phyloP scores from a whole-genome alignment of 257 asterid species.

The Salvia rosmarinus region DNA sequence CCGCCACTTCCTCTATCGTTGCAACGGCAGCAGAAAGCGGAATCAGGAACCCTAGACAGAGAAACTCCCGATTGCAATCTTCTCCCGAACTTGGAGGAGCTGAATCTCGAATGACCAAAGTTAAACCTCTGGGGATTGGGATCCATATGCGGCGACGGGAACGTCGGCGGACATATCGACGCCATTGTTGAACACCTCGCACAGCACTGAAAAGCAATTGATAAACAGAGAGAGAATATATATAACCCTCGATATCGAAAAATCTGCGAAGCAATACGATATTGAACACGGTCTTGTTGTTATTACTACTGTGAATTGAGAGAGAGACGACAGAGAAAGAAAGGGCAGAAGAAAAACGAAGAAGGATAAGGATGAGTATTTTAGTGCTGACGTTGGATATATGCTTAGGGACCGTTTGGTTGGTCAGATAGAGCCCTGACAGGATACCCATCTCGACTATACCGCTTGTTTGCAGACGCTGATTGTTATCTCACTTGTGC shows the following conservation, averaged over 20 bases:
- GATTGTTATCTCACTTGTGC: too few relatives aligned
- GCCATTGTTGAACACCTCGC: constrained; percentile 54
- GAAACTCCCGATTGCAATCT: constrained; percentile 42
- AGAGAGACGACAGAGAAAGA: background rate
- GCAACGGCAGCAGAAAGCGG: constrained; percentile 64
- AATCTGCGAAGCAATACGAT: background rate
- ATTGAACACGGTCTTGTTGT: background rate
- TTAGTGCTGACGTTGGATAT: constrained; percentile 38
- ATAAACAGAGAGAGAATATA: constrained; percentile 2
- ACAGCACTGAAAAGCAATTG: constrained; percentile 17
- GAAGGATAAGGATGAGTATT: constrained; percentile 41
- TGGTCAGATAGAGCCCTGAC: too few relatives aligned
- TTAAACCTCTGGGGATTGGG: constrained; percentile 40
- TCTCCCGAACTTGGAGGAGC: constrained; percentile 41
- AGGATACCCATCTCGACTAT: too few relatives aligned
- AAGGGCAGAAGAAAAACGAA: background rate
- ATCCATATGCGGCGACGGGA: constrained; percentile 53
- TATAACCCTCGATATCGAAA: background rate
- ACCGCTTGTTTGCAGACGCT: too few relatives aligned
- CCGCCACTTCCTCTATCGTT: constrained; percentile 35
- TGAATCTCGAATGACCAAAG: constrained; percentile 43
- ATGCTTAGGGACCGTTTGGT: too few relatives aligned
- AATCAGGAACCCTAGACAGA: constrained; percentile 51
- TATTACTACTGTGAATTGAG: background rate
- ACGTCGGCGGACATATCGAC: constrained; percentile 62